Evolutionary conservation across 371 early-diverging fungal genomes (phyloP).

Genomic region (Apophysomyces sp.): DNA sequence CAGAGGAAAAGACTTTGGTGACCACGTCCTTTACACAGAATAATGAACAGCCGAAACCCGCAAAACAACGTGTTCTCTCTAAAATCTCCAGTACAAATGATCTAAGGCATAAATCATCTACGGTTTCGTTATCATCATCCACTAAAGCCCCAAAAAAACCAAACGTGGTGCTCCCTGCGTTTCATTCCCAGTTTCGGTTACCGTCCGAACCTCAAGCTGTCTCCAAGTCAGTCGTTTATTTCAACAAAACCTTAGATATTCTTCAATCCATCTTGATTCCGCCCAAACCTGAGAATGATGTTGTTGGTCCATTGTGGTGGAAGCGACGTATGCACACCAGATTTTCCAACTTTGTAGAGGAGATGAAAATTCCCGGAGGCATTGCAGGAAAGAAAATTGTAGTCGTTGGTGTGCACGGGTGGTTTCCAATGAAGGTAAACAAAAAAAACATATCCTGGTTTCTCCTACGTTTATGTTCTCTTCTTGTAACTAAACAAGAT

Average conservation of each 20-base stretch:
- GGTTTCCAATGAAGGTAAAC: slow-evolving; percentile 78
- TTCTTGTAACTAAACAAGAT: background rate
- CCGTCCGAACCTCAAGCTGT: background rate
- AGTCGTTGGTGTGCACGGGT: slow-evolving; percentile 86
- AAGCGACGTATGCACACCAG: slow-evolving; percentile 18
- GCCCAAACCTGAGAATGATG: background rate
- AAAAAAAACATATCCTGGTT: background rate
- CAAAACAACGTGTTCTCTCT: background rate
- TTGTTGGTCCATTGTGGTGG: background rate
- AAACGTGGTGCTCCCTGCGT: slow-evolving; percentile 14
- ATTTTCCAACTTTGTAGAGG: slow-evolving; percentile 30
- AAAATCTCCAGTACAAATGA: background rate
- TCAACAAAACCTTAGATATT: background rate
- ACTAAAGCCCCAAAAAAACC: background rate
- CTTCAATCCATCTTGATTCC: background rate
- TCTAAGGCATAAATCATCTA: background rate
- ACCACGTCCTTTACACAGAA: no score
- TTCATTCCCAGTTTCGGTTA: slow-evolving; percentile 7
- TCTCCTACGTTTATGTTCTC: background rate
- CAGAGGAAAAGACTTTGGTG: no score
- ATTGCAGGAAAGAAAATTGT: slow-evolving; percentile 48
- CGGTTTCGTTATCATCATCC: background rate
- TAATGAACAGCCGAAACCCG: background rate
- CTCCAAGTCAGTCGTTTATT: background rate
- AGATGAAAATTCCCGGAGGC: slow-evolving; percentile 24